Evolutionary conservation across 805 yeast genomes (phyloP).

Genomic region (Wickerhamomyces mucosus): DNA sequence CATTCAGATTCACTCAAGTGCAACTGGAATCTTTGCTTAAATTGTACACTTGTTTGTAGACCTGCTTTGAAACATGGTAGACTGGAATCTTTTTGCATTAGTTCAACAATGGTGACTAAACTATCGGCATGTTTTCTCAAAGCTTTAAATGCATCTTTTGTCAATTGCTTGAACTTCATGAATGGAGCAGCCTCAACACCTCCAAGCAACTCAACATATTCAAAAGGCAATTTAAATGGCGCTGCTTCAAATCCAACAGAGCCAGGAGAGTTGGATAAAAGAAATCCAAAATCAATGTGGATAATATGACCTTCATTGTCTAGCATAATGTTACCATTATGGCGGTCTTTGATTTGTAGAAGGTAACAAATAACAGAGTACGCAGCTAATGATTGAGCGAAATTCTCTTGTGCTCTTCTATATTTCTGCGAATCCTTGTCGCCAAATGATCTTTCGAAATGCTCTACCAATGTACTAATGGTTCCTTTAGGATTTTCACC

Average conservation of each 20-base stretch:
- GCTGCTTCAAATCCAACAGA: slow-evolving; percentile 97
- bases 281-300: slow-evolving; percentile 91
- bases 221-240: slow-evolving; percentile 86
- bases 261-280: slow-evolving; percentile 92
- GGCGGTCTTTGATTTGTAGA: slow-evolving; percentile 90
- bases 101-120: slow-evolving; percentile 73
- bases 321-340: slow-evolving; percentile 94
- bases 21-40: slow-evolving; percentile 75
- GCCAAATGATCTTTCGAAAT: slow-evolving; percentile 72
- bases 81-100: slow-evolving; percentile 87
- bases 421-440: slow-evolving; percentile 42
- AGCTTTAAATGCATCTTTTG: slow-evolving; percentile 66
- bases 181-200: slow-evolving; percentile 61
- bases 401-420: slow-evolving; percentile 72
- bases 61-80: slow-evolving; percentile 92
- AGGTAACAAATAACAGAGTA: slow-evolving; percentile 87
- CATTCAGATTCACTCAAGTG: slow-evolving; percentile 64
- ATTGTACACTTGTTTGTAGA: slow-evolving; percentile 65
- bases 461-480: slow-evolving; percentile 68
- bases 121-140: slow-evolving; percentile 67
- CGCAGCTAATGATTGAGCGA: slow-evolving; percentile 80
- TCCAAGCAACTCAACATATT: slow-evolving; percentile 82
- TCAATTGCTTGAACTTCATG: slow-evolving; percentile 46
- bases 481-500: slow-evolving; percentile 65
- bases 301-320: slow-evolving; percentile 93